Evolutionary conservation across 2,329 filamentous ascomycete genomes (phyloP).

Genomic region (Trichoderma sp.): DNA sequence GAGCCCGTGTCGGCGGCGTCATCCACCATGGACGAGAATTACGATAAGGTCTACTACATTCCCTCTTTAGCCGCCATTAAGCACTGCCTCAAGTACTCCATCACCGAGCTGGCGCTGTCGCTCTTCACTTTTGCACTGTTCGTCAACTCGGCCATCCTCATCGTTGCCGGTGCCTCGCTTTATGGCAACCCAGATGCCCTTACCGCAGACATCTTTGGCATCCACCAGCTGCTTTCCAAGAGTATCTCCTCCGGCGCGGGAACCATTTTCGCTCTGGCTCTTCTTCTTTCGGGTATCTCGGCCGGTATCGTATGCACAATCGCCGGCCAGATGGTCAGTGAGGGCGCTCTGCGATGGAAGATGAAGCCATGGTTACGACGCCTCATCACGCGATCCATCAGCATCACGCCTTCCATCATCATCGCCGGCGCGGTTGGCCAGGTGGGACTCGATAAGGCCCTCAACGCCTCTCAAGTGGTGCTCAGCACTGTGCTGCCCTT

Average conservation of each 20-base stretch:
- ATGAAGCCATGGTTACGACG: constrained; percentile 77
- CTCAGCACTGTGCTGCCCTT: constrained; percentile 80
- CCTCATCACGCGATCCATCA: constrained; percentile 75
- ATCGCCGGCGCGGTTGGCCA: constrained; percentile 78
- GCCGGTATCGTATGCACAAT: constrained; percentile 90
- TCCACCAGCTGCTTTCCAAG: constrained; percentile 69
- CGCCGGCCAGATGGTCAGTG: constrained; percentile 83
- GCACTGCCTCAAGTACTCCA: constrained; percentile 72
- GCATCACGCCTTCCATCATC: constrained; percentile 79
- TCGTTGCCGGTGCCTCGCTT: constrained; percentile 76
- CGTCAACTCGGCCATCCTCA: constrained; percentile 80
- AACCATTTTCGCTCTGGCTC: constrained; percentile 78
- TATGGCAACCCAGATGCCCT: constrained; percentile 62
- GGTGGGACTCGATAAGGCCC: constrained; percentile 66
- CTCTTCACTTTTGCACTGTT: constrained; percentile 84
- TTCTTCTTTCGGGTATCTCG: constrained; percentile 77
- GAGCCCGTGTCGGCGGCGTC: constrained; percentile 33
- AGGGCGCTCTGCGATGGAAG: constrained; percentile 76
- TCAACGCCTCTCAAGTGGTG: constrained; percentile 77
- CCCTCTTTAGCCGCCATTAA: constrained; percentile 73
- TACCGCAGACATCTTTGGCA: constrained; percentile 78
- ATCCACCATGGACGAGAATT: constrained; percentile 31
- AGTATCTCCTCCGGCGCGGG: constrained; percentile 75
- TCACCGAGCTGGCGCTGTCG: constrained; percentile 68
- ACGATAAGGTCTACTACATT: constrained; percentile 61